Conservation (phyloP, 139 green algal genomes). For the Asterochloris erici region DNA sequence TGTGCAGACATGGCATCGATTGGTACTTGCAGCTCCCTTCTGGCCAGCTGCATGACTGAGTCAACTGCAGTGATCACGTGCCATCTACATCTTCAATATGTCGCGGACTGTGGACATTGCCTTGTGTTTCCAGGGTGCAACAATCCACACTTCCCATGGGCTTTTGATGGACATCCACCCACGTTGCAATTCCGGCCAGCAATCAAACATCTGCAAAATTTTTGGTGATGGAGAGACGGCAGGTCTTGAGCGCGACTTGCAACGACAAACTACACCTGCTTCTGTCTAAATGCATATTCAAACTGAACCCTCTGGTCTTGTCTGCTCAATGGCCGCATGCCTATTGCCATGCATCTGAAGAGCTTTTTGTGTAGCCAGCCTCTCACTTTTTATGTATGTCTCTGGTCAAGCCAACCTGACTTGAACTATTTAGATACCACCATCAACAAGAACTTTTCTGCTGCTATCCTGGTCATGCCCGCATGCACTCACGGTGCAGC, state of each 20-base stretch:
- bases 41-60: background rate
- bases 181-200: conserved; percentile 13
- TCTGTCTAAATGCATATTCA: background rate
- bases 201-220: background rate
- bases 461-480: too few species aligned
- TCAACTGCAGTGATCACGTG: background rate
- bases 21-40: background rate
- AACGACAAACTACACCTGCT: background rate
- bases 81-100: too few species aligned
- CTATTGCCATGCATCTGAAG: background rate
- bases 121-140: conserved; percentile 52
- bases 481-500: too few species aligned
- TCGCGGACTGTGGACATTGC: background rate
- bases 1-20: background rate
- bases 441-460: too few species aligned
- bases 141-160: conserved; percentile 82
- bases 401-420: too few species aligned
- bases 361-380: background rate
- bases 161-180: conserved; percentile 52
- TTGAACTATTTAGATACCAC: too few species aligned
- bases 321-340: background rate
- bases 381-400: background rate
- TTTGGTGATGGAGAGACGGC: background rate
- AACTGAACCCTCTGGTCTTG: background rate
- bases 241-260: background rate